A percentile compares a stretch with the other conserved stretches of the same genome.
These are phyloP conservation scores for Cunninghamia lanceolata DNA, from an alignment of 75 land plant genomes.

Conservation along the genomic window DNA sequence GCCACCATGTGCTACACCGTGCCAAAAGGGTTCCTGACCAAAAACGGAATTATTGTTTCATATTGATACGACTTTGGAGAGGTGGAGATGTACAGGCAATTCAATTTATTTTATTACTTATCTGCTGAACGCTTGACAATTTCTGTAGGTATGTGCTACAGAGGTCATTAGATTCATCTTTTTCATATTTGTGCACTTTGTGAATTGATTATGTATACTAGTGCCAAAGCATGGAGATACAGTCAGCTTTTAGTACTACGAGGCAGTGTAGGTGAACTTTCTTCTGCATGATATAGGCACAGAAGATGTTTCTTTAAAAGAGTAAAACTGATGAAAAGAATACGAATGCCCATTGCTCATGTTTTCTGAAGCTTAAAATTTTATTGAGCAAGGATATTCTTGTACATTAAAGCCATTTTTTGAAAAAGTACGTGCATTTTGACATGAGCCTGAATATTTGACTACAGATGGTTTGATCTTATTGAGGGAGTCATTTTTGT, in stretches of 20 bases:
- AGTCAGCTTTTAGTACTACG: background rate
- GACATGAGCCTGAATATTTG: background rate
- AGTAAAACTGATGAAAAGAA: background rate
- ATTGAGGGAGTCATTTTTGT: background rate
- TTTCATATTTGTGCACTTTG: background rate
- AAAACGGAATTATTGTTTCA: background rate
- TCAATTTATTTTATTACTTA: background rate
- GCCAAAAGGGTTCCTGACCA: background rate
- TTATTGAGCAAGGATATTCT: background rate
- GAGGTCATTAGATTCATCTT: background rate
- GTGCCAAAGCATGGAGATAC: background rate
- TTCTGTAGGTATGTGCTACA: background rate
- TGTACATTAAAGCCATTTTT: constrained; percentile 4
- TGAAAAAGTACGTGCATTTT: background rate
- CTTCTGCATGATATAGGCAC: background rate
- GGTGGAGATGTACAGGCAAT: background rate
- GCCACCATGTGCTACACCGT: background rate
- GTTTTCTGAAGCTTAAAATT: background rate
- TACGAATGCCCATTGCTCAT: background rate
- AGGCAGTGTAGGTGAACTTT: background rate
- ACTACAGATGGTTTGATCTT: background rate
- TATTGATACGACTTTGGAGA: background rate
- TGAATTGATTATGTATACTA: background rate
- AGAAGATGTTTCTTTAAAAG: background rate
- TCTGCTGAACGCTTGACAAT: background rate